Evolutionary conservation across 2,329 filamentous ascomycete species (phyloP).

Genomic region (Sclerotinia subarctica): DNA sequence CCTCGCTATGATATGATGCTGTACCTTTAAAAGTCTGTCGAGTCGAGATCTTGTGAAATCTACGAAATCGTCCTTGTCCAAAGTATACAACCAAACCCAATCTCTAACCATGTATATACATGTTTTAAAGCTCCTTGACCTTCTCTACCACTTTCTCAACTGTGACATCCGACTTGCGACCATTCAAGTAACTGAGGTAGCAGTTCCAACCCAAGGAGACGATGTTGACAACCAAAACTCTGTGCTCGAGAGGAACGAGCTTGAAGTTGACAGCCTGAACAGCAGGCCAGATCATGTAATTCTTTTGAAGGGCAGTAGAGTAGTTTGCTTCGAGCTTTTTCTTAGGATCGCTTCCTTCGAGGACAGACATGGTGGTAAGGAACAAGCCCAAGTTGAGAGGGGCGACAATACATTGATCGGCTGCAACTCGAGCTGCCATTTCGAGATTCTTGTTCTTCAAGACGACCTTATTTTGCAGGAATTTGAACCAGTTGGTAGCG

Average conservation of each 20-base stretch:
- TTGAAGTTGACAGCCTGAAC: slow-evolving; percentile 70
- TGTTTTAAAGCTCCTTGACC: slow-evolving; percentile 18
- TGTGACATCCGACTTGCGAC: slow-evolving; percentile 14
- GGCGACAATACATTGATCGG: slow-evolving; percentile 66
- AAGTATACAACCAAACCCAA: not conserved
- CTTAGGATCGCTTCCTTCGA: slow-evolving; percentile 57
- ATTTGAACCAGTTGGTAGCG: slow-evolving; percentile 67
- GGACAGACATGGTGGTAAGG: slow-evolving; percentile 63
- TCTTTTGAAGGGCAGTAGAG: slow-evolving; percentile 59
- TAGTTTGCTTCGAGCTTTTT: slow-evolving; percentile 62
- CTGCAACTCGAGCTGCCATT: slow-evolving; percentile 59
- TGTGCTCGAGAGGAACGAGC: slow-evolving; percentile 64
- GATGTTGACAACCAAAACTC: slow-evolving; percentile 69
- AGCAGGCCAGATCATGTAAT: slow-evolving; percentile 67
- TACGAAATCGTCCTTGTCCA: not conserved
- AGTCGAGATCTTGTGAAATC: slow-evolving; percentile 13
- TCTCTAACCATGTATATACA: not conserved
- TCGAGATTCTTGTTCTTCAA: slow-evolving; percentile 55
- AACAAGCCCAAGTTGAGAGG: slow-evolving; percentile 63
- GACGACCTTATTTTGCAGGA: slow-evolving; percentile 61
- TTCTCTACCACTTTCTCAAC: slow-evolving; percentile 15
- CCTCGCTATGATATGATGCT: slow-evolving; percentile 26
- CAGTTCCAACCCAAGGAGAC: slow-evolving; percentile 57
- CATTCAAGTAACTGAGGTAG: slow-evolving; percentile 41
- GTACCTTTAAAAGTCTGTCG: slow-evolving; percentile 14